Percentiles rank a stretch among this genome's conserved stretches.
Evolutionary conservation across 2,329 filamentous ascomycete genomes (phyloP).

Genomic region (Sporothrix mexicana): DNA sequence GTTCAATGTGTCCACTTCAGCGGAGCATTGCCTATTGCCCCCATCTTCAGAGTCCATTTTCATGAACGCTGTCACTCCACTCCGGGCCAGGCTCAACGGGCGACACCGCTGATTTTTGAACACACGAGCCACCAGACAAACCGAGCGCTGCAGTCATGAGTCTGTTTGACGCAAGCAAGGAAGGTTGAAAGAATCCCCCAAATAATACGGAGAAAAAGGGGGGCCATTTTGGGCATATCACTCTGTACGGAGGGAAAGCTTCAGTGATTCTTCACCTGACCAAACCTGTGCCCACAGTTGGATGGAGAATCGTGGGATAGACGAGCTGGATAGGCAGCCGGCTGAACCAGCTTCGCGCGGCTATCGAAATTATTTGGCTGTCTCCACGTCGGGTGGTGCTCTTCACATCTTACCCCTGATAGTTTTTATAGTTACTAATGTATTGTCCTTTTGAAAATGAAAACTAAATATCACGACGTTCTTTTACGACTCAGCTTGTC

Average conservation of each 20-base stretch:
- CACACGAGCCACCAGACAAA: constrained; percentile 30
- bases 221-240: not conserved
- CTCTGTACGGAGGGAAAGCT: not conserved
- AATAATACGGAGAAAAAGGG: not conserved
- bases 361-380: constrained; percentile 13
- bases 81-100: not conserved
- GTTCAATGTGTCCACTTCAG: not conserved
- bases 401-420: not conserved
- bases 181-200: not conserved
- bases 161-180: not conserved
- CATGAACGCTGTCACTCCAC: not conserved
- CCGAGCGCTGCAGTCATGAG: constrained; percentile 28
- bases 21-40: constrained; percentile 3
- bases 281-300: not conserved
- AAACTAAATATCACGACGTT: too few species aligned
- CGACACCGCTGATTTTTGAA: not conserved
- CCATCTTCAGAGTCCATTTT: not conserved
- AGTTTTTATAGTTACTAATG: too few species aligned
- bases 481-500: not conserved
- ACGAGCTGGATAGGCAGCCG: not conserved
- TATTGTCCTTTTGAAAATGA: too few species aligned
- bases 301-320: constrained; percentile 11
- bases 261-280: not conserved
- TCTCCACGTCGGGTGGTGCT: not conserved
- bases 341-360: not conserved